Base-by-base conservation (phyloP, 768 basidiomycete genomes). In the Dendrothele bispora region DNA sequence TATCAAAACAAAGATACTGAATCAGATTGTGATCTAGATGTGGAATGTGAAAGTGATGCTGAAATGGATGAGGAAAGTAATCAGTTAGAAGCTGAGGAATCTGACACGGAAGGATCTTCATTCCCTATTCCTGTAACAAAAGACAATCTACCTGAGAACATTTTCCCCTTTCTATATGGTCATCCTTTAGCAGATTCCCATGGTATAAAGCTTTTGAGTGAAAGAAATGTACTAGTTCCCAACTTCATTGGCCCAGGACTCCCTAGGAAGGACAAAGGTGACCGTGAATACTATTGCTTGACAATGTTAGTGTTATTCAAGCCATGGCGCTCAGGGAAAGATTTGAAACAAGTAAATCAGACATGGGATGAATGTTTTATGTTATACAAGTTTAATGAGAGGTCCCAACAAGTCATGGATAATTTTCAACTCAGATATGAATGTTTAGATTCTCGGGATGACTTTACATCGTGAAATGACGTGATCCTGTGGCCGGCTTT, bases 281-380 rank as follows among this genome's bases (percentile, higher is more conserved):
- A 63, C 44, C 34, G 56, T 4, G 63, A 65, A 17, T 66, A 53
- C 37, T 69, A 67, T 36, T 69, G 63, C 35, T 37, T 28, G 10
- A 58, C 65, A 1, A 67, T 68, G 67, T 40, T 68, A 12, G 59
- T 59, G 1, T 36, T 67, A 1, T 67, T 67, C 40, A 58, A 55
- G 29, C 64, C 63, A 1, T 68, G 67, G 65, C 14, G 58, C 10
- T 5, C 40, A 15, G 60, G 56, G 0, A 4, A 7, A 5, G 54
- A 61, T 30, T 38, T 69, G 1, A 64, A 61, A 39, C 6, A 32
- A 7, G 7, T 25, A 18, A 30, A 55, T 3, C 21, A 49, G 3
- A 53, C 47, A 6, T 70, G 62, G 63, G 57, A 55, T 47, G 49
- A 58, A 12, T 46, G 55, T 1, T 65, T 60, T 51, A 20, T 21